phyloP scores from a whole-genome alignment of 2,329 filamentous ascomycete species.

The Monosporascus sp. region DNA sequence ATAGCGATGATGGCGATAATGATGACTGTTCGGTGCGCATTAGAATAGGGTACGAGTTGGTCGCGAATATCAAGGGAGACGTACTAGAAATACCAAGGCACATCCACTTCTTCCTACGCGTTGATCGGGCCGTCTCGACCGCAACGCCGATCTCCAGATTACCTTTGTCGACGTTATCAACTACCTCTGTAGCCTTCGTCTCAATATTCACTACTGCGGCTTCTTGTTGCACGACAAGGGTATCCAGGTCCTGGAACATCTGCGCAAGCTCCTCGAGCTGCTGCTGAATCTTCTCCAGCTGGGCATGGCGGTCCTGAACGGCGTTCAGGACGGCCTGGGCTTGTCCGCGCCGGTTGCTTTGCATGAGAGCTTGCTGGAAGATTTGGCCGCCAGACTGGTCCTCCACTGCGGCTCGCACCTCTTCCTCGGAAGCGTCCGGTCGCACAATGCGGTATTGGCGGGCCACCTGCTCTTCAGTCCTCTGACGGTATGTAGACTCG shows the following conservation, averaged over 20 bases:
- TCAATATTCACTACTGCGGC: constrained; percentile 75
- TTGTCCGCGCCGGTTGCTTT: constrained; percentile 74
- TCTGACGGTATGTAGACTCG: constrained; percentile 75
- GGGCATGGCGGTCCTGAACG: constrained; percentile 76
- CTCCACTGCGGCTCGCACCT: constrained; percentile 73
- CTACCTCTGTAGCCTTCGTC: constrained; percentile 78
- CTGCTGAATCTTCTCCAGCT: constrained; percentile 85
- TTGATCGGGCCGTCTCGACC: constrained; percentile 72
- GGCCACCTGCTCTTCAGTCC: constrained; percentile 76
- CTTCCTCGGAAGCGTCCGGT: constrained; percentile 71
- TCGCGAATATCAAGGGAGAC: constrained; percentile 17
- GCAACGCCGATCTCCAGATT: constrained; percentile 80
- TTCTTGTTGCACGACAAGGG: constrained; percentile 81
- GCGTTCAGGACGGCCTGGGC: constrained; percentile 73
- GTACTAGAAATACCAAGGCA: constrained; percentile 71
- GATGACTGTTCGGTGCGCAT: constrained; percentile 35
- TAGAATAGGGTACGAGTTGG: constrained; percentile 12
- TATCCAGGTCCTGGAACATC: constrained; percentile 86
- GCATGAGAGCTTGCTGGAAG: constrained; percentile 82
- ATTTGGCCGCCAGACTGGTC: constrained; percentile 69
- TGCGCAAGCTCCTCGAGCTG: constrained; percentile 84
- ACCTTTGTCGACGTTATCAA: constrained; percentile 77
- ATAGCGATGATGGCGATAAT: constrained; percentile 50
- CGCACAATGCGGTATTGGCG: constrained; percentile 87
- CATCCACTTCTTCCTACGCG: constrained; percentile 94